These are phyloP conservation scores for Scheffersomyces amazonensis DNA, from an alignment of 805 yeast genomes.

Conservation along the genomic window DNA sequence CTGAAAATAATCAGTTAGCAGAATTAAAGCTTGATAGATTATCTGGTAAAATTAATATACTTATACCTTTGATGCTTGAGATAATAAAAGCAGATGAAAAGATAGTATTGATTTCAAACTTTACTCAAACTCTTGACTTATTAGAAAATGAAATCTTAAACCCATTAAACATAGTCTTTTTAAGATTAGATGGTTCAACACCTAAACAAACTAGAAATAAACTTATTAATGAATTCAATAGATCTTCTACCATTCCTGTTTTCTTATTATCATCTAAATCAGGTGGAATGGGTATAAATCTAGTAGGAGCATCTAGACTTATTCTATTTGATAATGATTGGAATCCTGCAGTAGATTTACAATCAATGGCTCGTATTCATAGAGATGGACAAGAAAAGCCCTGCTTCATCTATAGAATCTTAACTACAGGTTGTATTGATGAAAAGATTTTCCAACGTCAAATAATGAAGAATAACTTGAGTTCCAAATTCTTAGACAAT, in stretches of 20 bases:
- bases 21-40: conserved; percentile 2
- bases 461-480: conserved; percentile 73
- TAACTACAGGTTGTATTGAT: conserved; percentile 88
- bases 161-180: conserved; percentile 47
- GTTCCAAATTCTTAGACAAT: conserved; percentile 61
- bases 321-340: conserved; percentile 91
- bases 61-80: conserved; percentile 54
- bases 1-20: neutral
- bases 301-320: conserved; percentile 85
- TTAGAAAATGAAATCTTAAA: conserved; percentile 53
- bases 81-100: conserved; percentile 60
- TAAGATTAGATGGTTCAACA: conserved; percentile 82
- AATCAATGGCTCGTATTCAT: conserved; percentile 94
- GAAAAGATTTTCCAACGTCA: conserved; percentile 94
- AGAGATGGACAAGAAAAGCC: conserved; percentile 87
- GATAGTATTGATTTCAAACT: conserved; percentile 82
- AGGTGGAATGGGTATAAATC: conserved; percentile 90
- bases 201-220: conserved; percentile 62
- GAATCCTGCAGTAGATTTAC: conserved; percentile 92
- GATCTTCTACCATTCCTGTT: conserved; percentile 37
- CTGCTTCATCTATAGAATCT: conserved; percentile 75
- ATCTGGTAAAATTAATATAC: conserved; percentile 65
- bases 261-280: conserved; percentile 84
- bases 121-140: conserved; percentile 81
- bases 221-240: conserved; percentile 70